Evolutionary conservation across 345 rosid species (phyloP).

Genomic region (Streptanthus diversifolius): DNA sequence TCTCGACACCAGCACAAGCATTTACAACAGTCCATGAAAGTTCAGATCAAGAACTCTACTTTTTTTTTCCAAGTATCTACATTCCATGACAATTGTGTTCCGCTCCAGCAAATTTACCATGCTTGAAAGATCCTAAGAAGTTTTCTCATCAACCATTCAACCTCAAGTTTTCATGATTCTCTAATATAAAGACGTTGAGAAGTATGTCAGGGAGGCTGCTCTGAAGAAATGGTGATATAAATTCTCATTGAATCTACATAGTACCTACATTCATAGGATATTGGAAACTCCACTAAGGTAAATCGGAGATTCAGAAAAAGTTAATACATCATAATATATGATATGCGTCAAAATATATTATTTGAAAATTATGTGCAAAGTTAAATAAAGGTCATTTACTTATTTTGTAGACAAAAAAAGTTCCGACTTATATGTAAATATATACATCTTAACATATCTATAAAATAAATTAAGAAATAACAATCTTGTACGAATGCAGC

Average conservation of each 20-base stretch:
- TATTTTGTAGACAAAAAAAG: not conserved
- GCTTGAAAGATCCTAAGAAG: conserved; percentile 11
- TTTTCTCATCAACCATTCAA: not conserved
- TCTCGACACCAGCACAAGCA: conserved; percentile 5
- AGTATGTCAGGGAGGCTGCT: conserved; percentile 19
- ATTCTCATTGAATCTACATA: not conserved
- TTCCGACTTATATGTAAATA: not conserved
- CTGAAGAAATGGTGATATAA: conserved; percentile 9
- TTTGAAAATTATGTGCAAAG: not conserved
- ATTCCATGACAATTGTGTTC: conserved; percentile 3
- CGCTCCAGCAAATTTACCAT: not conserved
- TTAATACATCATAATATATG: not conserved
- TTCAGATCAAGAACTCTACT: conserved; percentile 10
- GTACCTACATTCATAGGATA: conserved; percentile 4
- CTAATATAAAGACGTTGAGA: conserved; percentile 20
- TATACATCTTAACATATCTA: not conserved
- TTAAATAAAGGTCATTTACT: not conserved
- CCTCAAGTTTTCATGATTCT: conserved; percentile 12
- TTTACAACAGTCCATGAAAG: conserved; percentile 22
- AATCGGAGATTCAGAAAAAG: too few relatives aligned
- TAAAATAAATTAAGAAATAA: not conserved
- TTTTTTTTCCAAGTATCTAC: not conserved
- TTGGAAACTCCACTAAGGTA: conserved; percentile 25
- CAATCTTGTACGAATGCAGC: not conserved
- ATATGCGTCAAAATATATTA: not conserved